phyloP scores from a whole-genome alignment of 1,139 yeast species.

The Sugiyamaella xylanicola region DNA sequence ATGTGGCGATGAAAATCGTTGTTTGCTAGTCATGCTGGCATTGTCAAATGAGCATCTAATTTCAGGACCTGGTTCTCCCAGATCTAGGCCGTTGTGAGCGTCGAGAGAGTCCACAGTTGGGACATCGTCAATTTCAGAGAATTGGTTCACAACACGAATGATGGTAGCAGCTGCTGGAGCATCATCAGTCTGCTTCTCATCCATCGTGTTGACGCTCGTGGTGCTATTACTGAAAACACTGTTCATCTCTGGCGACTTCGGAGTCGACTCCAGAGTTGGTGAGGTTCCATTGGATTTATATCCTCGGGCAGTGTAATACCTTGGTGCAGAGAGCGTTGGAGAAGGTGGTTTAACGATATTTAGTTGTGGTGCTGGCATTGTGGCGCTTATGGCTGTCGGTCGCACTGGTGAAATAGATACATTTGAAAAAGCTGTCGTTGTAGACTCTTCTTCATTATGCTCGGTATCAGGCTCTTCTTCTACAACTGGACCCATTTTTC shows the following conservation, averaged over 20 bases:
- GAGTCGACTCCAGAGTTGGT: neutral
- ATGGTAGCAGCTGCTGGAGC: conserved; percentile 13
- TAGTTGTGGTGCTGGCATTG: neutral
- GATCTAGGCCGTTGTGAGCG: conserved; percentile 19
- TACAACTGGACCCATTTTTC: conserved; percentile 37
- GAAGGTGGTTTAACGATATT: neutral
- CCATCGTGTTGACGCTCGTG: conserved; percentile 7
- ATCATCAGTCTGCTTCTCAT: neutral
- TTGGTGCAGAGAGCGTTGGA: conserved; percentile 1
- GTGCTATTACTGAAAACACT: conserved; percentile 16
- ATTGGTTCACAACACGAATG: conserved; percentile 11
- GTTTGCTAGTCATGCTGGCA: conserved; percentile 7
- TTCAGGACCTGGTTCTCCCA: conserved; percentile 41
- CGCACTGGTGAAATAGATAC: conserved; percentile 11
- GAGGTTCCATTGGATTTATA: conserved; percentile 7
- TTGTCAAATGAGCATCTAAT: conserved; percentile 29
- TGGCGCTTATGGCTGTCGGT: neutral
- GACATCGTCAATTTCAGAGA: conserved; percentile 17
- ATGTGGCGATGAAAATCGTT: neutral
- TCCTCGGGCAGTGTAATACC: conserved; percentile 8
- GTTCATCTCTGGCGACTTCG: conserved; percentile 9
- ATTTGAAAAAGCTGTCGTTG: conserved; percentile 12
- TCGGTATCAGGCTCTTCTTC: conserved; percentile 36
- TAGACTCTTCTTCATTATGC: conserved; percentile 4
- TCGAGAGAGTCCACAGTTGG: conserved; percentile 14